These are phyloP conservation scores for Globisporangium radiosum DNA, from an alignment of 352 stramenopile species.

Conservation along the genomic window DNA sequence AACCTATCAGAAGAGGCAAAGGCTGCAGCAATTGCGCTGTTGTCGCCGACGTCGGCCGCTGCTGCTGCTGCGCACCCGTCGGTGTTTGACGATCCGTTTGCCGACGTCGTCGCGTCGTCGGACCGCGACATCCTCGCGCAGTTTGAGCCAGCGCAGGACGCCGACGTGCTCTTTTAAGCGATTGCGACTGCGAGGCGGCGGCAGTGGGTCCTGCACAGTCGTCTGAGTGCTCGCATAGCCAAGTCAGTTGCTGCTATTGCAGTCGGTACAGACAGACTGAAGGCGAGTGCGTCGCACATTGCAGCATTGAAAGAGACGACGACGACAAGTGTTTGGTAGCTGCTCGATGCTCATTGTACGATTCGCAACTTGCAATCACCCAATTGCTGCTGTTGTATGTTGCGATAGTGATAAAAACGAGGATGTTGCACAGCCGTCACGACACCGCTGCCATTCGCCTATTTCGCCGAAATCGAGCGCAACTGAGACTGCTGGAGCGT, in stretches of 20 bases:
- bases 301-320: background rate
- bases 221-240: background rate
- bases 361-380: background rate
- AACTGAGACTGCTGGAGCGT: too few species aligned
- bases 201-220: background rate
- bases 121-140: slow-evolving; percentile 78
- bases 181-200: background rate
- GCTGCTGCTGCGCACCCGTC: slow-evolving; percentile 14
- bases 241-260: too few species aligned
- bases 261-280: too few species aligned
- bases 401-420: background rate
- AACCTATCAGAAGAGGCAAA: slow-evolving; percentile 9
- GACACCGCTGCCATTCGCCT: background rate
- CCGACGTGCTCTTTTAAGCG: slow-evolving; percentile 76
- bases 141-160: slow-evolving; percentile 65
- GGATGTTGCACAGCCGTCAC: too few species aligned
- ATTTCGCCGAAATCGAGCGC: background rate
- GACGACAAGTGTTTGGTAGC: background rate
- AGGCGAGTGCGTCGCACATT: too few species aligned
- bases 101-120: slow-evolving; percentile 48
- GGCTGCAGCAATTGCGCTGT: slow-evolving; percentile 9
- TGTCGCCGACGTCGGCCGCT: slow-evolving; percentile 10
- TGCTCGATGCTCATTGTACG: background rate
- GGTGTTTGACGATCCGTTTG: slow-evolving; percentile 58
- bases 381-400: background rate